Conservation (phyloP, 1,284 basidiomycete species). For the Pseudozyma sp. region DNA sequence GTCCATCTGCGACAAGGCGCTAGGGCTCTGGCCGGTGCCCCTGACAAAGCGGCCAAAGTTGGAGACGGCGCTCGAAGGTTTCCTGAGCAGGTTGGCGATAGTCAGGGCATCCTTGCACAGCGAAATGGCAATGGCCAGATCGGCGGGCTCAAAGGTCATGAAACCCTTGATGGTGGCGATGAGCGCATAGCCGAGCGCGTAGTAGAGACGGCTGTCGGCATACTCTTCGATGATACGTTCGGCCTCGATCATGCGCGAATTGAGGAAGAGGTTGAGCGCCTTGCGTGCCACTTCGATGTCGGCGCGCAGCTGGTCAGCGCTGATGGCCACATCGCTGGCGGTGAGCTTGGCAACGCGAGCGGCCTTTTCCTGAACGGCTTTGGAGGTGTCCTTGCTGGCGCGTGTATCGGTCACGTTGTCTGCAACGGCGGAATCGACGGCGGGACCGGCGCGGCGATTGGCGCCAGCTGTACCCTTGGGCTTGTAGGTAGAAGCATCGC, state of each 20-base stretch:
- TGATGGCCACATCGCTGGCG: conserved; percentile 52
- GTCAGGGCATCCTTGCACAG: conserved; percentile 64
- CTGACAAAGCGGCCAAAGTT: conserved; percentile 65
- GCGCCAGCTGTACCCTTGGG: conserved; percentile 48
- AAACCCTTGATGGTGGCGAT: conserved; percentile 68
- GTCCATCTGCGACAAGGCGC: conserved; percentile 58
- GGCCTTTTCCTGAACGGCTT: conserved; percentile 57
- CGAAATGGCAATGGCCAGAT: conserved; percentile 64
- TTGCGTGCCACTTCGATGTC: conserved; percentile 57
- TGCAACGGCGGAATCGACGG: background rate
- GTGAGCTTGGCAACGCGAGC: conserved; percentile 60
- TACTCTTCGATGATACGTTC: conserved; percentile 59
- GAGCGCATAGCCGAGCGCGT: conserved; percentile 64
- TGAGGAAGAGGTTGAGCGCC: conserved; percentile 67
- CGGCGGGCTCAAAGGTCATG: conserved; percentile 68
- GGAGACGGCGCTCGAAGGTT: conserved; percentile 53
- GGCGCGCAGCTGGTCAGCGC: conserved; percentile 43
- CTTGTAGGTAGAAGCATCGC: conserved; percentile 24
- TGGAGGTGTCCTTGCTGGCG: conserved; percentile 43
- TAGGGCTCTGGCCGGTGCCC: conserved; percentile 61
- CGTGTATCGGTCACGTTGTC: conserved; percentile 38
- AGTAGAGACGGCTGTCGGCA: conserved; percentile 63
- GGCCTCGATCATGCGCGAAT: conserved; percentile 67
- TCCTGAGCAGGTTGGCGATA: conserved; percentile 62
- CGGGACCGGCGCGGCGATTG: conserved; percentile 40